Evolutionary conservation across 2,329 filamentous ascomycete genomes (phyloP).

Genomic region (Juglanconis oblonga): DNA sequence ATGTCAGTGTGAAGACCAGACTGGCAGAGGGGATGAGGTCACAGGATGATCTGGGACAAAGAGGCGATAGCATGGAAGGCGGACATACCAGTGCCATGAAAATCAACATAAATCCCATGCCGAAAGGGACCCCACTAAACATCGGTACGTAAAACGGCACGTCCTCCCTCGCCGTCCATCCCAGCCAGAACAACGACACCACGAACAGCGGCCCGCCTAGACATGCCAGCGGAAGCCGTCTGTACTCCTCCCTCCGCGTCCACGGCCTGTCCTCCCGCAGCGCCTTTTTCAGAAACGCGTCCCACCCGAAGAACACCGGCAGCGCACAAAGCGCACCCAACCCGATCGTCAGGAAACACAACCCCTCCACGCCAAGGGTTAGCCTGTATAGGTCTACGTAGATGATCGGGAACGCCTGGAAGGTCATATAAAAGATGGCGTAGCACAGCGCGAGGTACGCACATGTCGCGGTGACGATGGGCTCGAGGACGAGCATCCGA

Average conservation of each 20-base stretch:
- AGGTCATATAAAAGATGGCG: constrained; percentile 66
- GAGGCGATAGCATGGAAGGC: not conserved
- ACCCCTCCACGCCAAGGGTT: constrained; percentile 60
- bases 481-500: constrained; percentile 69
- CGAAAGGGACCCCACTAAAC: constrained; percentile 59
- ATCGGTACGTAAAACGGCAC: constrained; percentile 56
- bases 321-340: constrained; percentile 59
- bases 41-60: not conserved
- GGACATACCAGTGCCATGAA: constrained; percentile 56
- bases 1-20: not conserved
- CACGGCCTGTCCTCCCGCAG: constrained; percentile 50
- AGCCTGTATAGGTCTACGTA: constrained; percentile 64
- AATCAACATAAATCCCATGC: constrained; percentile 59
- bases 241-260: constrained; percentile 62
- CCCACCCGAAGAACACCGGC: constrained; percentile 63
- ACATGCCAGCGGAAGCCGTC: constrained; percentile 69
- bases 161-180: constrained; percentile 49
- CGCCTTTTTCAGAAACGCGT: constrained; percentile 54
- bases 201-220: constrained; percentile 64
- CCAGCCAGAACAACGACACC: constrained; percentile 58
- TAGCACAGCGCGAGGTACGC: constrained; percentile 71
- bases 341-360: constrained; percentile 68
- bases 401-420: constrained; percentile 71
- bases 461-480: constrained; percentile 69
- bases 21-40: not conserved